Conservation (phyloP, 2,329 filamentous ascomycete species). For the Colletotrichum sp. region DNA sequence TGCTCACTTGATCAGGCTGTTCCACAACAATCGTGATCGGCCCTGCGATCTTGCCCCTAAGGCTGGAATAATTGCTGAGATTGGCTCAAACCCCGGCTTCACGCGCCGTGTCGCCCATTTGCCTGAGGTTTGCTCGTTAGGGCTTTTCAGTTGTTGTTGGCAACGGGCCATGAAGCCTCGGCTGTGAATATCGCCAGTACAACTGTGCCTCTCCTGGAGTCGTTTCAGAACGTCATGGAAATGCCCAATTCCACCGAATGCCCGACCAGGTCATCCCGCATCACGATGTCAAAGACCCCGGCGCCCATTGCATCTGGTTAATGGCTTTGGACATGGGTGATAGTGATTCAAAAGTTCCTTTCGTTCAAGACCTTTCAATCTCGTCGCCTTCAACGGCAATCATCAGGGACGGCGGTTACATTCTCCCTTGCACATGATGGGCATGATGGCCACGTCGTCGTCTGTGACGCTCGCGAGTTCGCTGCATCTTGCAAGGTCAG, state of each 20-base stretch:
- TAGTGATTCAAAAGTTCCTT: constrained; percentile 60
- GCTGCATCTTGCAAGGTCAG: constrained; percentile 58
- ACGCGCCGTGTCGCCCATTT: constrained; percentile 53
- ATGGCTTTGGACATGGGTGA: constrained; percentile 67
- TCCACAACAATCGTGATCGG: constrained; percentile 60
- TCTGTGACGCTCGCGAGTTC: constrained; percentile 64
- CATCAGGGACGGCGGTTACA: constrained; percentile 63
- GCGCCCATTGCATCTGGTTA: constrained; percentile 62
- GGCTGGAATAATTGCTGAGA: constrained; percentile 55
- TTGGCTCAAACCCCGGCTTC: constrained; percentile 62
- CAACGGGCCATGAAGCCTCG: constrained; percentile 62
- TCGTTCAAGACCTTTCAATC: constrained; percentile 51
- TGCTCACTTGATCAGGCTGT: constrained; percentile 43
- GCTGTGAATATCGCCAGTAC: constrained; percentile 65
- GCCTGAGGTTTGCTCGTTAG: constrained; percentile 47
- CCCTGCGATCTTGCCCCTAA: constrained; percentile 63
- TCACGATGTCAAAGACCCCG: constrained; percentile 66
- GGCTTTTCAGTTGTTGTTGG: constrained; percentile 58
- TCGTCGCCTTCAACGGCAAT: constrained; percentile 59
- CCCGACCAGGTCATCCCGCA: constrained; percentile 56
- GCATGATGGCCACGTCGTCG: constrained; percentile 60
- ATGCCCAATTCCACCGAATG: constrained; percentile 43
- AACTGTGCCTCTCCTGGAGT: constrained; percentile 57
- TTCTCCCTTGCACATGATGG: constrained; percentile 62
- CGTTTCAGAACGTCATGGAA: constrained; percentile 50